Percentiles rank a stretch among this genome's conserved stretches.
Conservation (phyloP, 2,329 filamentous ascomycete genomes). For the Fusarium protoensiforme region DNA sequence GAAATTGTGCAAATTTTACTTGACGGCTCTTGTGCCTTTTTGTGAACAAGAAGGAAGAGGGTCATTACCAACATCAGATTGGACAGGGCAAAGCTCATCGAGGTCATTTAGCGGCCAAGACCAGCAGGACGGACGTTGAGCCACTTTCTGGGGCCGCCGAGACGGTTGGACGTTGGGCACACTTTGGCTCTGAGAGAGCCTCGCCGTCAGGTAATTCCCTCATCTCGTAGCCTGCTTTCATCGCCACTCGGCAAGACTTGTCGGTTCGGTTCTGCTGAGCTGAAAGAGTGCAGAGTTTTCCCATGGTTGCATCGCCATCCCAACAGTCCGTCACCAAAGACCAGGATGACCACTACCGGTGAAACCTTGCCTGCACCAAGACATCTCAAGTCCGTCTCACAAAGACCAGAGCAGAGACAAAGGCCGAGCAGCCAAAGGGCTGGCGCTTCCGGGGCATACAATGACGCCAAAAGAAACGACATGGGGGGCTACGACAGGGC, state of each 20-base stretch:
- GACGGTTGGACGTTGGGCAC: slow-evolving; percentile 2
- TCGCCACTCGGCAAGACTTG: slow-evolving; percentile 13
- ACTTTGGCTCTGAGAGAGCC: background rate
- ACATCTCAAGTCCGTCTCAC: slow-evolving; percentile 17
- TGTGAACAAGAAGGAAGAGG: slow-evolving; percentile 10
- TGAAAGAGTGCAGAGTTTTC: slow-evolving; percentile 30
- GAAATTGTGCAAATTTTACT: slow-evolving; percentile 48
- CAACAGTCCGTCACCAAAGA: slow-evolving; percentile 7
- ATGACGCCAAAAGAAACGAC: slow-evolving; percentile 10
- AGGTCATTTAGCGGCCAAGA: slow-evolving; percentile 18
- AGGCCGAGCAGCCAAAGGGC: background rate
- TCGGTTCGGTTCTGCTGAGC: background rate
- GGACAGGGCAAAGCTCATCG: background rate
- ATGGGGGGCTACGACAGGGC: slow-evolving; percentile 16
- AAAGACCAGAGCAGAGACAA: slow-evolving; percentile 6
- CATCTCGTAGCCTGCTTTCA: slow-evolving; percentile 31
- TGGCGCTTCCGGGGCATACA: background rate
- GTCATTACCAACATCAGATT: slow-evolving; percentile 22
- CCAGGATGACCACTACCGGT: slow-evolving; percentile 20
- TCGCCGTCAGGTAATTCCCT: slow-evolving; percentile 31
- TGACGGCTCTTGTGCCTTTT: slow-evolving; percentile 21
- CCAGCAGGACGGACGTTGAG: background rate
- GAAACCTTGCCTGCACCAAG: slow-evolving; percentile 30
- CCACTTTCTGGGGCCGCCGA: background rate
- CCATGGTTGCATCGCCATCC: slow-evolving; percentile 15